Conservation (phyloP, 2,329 filamentous ascomycete species). For the Colletotrichum gloeosporioides region DNA sequence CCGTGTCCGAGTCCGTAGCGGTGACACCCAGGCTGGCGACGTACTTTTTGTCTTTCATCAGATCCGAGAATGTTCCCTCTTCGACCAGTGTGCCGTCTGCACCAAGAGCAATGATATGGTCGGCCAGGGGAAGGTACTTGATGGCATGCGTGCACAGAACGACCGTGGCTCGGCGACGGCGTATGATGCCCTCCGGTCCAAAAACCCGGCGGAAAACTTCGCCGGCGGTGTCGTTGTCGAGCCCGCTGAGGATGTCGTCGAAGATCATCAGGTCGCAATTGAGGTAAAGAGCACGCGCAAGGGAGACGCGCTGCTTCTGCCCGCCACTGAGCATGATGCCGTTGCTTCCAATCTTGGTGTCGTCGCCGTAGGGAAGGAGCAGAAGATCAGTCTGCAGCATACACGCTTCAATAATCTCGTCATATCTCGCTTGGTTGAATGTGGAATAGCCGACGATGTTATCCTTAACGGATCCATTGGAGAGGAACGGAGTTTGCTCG, state of each 20-base stretch:
- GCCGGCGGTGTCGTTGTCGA: constrained; percentile 37
- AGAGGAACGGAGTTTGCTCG: constrained; percentile 33
- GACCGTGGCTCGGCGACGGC: constrained; percentile 2
- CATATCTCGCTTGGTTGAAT: constrained; percentile 24
- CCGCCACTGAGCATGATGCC: constrained; percentile 39
- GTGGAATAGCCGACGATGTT: constrained; percentile 27
- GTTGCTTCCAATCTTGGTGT: constrained; percentile 35
- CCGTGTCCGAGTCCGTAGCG: constrained; percentile 17
- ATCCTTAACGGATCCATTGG: constrained; percentile 26
- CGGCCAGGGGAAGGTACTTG: constrained; percentile 37
- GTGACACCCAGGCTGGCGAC: constrained; percentile 33
- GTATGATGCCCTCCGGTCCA: constrained; percentile 29
- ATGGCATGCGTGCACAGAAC: constrained; percentile 35
- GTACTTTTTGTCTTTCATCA: constrained; percentile 35
- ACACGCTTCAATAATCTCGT: constrained; percentile 24
- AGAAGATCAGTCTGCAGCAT: constrained; percentile 23
- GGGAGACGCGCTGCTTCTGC: constrained; percentile 34
- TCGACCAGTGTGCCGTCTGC: constrained; percentile 46
- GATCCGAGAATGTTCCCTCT: constrained; percentile 39
- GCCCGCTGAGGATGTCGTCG: constrained; percentile 38
- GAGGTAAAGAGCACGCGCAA: constrained; percentile 30
- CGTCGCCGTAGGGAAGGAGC: constrained; percentile 32
- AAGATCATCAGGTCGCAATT: constrained; percentile 29
- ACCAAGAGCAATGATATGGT: constrained; percentile 53
- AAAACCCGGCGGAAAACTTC: constrained; percentile 40